Percentiles rank a stretch among this genome's conserved stretches.
Conservation (phyloP, 805 yeast genomes). For the Wickerhamomyces sydowiorum region DNA sequence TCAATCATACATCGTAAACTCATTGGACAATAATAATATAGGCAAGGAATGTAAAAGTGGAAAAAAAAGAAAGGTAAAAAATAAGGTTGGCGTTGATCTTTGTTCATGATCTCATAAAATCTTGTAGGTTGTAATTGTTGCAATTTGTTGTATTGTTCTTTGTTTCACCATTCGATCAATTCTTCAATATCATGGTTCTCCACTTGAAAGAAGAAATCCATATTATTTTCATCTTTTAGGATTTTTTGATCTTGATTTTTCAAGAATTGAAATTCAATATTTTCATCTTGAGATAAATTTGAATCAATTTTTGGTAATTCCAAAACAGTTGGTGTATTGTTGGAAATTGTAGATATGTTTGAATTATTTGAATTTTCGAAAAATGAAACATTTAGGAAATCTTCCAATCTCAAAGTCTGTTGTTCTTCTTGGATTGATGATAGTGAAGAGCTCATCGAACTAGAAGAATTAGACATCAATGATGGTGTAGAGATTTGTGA, state of each 20-base stretch:
- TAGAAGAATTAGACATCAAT: slow-evolving; percentile 13
- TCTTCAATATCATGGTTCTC: slow-evolving; percentile 4
- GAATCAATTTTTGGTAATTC: slow-evolving; percentile 5
- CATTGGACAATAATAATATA: neutral
- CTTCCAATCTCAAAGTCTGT: slow-evolving; percentile 17
- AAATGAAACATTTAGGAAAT: slow-evolving; percentile 17
- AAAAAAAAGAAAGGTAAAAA: no score
- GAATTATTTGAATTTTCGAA: slow-evolving; percentile 14
- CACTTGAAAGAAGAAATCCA: slow-evolving; percentile 10
- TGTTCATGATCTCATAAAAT: neutral
- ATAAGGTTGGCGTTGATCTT: neutral
- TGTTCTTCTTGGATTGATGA: slow-evolving; percentile 20
- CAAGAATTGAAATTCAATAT: slow-evolving; percentile 20
- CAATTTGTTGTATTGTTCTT: neutral
- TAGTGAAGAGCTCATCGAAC: slow-evolving; percentile 11
- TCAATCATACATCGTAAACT: neutral
- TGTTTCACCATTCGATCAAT: slow-evolving; percentile 10
- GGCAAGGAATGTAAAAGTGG: no score
- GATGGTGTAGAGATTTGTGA: slow-evolving; percentile 23
- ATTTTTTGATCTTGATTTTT: slow-evolving; percentile 10
- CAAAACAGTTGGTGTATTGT: slow-evolving; percentile 1
- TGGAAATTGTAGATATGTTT: slow-evolving; percentile 5
- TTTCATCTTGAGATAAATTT: slow-evolving; percentile 8
- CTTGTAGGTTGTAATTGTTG: neutral
- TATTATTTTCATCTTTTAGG: slow-evolving; percentile 6